phyloP scores from a whole-genome alignment of 2,329 filamentous ascomycete species.

The Diaporthe australafricana region DNA sequence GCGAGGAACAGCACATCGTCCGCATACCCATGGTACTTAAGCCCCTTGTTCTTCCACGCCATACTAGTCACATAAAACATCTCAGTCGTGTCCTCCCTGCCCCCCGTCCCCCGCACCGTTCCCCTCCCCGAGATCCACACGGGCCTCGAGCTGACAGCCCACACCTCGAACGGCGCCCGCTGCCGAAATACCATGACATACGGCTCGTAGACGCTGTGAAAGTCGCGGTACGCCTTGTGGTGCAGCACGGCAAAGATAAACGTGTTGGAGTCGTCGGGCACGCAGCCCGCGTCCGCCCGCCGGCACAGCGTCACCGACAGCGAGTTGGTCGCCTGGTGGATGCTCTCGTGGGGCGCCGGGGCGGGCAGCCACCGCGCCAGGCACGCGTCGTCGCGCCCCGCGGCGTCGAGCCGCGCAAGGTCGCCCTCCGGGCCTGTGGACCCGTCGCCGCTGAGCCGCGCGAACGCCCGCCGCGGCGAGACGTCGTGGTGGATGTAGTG shows the following conservation, averaged over 20 bases:
- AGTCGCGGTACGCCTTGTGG: constrained; percentile 61
- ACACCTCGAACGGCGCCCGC: constrained; percentile 59
- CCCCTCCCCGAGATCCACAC: constrained; percentile 67
- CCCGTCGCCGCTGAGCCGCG: constrained; percentile 57
- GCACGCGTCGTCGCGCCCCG: constrained; percentile 56
- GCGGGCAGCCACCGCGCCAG: constrained; percentile 58
- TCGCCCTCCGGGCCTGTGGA: constrained; percentile 59
- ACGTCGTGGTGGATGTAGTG: constrained; percentile 67
- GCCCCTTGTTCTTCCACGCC: constrained; percentile 61
- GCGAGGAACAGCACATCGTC: constrained; percentile 66
- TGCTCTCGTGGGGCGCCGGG: constrained; percentile 52
- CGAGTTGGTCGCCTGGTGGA: constrained; percentile 72
- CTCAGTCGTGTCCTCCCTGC: constrained; percentile 48
- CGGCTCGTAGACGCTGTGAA: constrained; percentile 66
- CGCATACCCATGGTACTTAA: constrained; percentile 65
- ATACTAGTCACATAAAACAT: constrained; percentile 70
- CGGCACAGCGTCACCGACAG: constrained; percentile 66
- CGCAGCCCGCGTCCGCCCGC: constrained; percentile 57
- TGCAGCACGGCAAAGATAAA: constrained; percentile 67
- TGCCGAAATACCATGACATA: constrained; percentile 64
- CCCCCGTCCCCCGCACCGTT: not conserved
- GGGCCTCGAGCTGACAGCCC: constrained; percentile 61
- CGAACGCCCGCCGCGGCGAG: constrained; percentile 60
- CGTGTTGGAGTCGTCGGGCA: constrained; percentile 58
- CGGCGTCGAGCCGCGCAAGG: constrained; percentile 52